Base-by-base conservation (phyloP, 139 green algal genomes). In the Bryopsis sp. region DNA sequence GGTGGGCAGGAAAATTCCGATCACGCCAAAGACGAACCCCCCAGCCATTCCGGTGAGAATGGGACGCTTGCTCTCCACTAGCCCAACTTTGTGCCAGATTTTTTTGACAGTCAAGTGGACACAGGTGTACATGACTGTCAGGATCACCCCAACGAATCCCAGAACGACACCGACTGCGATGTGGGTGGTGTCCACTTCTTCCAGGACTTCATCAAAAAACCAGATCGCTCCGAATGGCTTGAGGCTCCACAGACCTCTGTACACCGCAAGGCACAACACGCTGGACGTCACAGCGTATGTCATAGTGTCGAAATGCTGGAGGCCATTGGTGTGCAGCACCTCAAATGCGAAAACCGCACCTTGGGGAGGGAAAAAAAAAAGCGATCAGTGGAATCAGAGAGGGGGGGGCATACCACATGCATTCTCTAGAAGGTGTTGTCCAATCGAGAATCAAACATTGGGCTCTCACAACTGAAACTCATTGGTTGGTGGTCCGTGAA, bases 281-380 rank as follows among this genome's bases (percentile, higher is more conserved):
- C 78, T 74, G 19, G 65, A 39, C 8, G 35, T 50, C 15, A 83
- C 67, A 3, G 62, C 71, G 39, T 74, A 79, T 2, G 71, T 76
- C n/a, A 74, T 67, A 28, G 73, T 64, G 68, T 83, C 78, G 43
- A 67, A 83, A 54, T 76, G 78, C 48, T 83, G 74, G 34, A 83
- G 47, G 2, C 78, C 78, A 35, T 64, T 73, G 7, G 74, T 33
- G 31, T 83, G 78, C 11, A 78, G 64, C 6, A 83, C 78, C 58
- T 83, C 77, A 58, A 83, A 63, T 0, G 77, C 74, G 73, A 83
- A 83, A 11, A 83, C 39, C 0, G 73, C 74, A 1, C n/a, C n/a
- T n/a, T n/a, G n/a, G n/a, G n/a, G n/a, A n/a, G n/a, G n/a, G n/a
- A n/a, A n/a, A n/a, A n/a, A n/a, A n/a, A n/a, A n/a, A n/a, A n/a